Evolutionary conservation across 2,329 filamentous ascomycete genomes (phyloP), one percentile per base, ranked within the genome.

Genomic region (Metarhizium album): DNA sequence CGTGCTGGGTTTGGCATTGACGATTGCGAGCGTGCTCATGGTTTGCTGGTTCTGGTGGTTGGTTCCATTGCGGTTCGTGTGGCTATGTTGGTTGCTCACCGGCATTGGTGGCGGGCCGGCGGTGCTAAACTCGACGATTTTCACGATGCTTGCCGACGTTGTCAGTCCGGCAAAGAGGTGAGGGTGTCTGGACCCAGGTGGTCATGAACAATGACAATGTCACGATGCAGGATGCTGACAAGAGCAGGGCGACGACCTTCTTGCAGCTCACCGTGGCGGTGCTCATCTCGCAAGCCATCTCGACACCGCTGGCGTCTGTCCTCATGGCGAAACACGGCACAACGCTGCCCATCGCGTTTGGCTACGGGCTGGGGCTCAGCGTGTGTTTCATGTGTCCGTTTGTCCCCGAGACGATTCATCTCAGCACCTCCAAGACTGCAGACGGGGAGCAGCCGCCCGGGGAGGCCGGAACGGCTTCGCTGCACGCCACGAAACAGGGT

Each of bases 31-130:
- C 5, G 42, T 50, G 18, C 35, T 46, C 31, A 13, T 50, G 14
- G 48, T 50, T 13, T 50, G 48, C 42, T 29, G 35, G 42, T 40
- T 50, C 23, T 50, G 48, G 48, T 46, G 48, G 48, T n/a, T 50
- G 11, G 24, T 50, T 3, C 48, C 48, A 14, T 35, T 50, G 18
- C 31, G 43, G 9, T 29, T 38, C 11, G 48, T 50, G 14, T 46
- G 48, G 48, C 16, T 50, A 7, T 31, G 29, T 22, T 50, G 48
- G 48, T 13, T 33, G 11, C 31, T 50, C 13, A 50, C 33, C 3
- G 16, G 14, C 14, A 50, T 50, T 46, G 48, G 42, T 24, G 48
- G 43, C 8, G 48, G 48, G 13, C 29, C 42, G 8, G 4, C 43
- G 5, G 48, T 50, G 2, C 24, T 50, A 16, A 46, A 11, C 6